phyloP scores from a whole-genome alignment of 345 rosid genomes.

The Gossypium sturtianum region DNA sequence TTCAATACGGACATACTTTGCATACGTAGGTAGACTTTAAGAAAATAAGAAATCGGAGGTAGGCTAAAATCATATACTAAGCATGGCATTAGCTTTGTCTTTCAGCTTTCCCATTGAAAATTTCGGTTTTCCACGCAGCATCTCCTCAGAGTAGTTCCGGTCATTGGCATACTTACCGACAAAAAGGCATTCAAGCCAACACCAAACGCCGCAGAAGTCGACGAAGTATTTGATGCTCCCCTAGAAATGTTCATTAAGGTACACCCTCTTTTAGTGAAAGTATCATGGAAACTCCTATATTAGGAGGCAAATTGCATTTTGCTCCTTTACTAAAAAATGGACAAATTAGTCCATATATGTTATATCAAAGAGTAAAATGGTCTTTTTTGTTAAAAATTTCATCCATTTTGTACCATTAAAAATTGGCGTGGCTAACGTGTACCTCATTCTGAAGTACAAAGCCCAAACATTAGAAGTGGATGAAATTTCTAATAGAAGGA shows the following conservation, averaged over 20 bases:
- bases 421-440: no score
- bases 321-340: no score
- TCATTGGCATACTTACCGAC: constrained; percentile 65
- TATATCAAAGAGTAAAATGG: no score
- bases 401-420: no score
- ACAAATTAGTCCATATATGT: no score
- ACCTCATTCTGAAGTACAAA: no score
- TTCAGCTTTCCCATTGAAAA: background rate
- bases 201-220: constrained; percentile 85
- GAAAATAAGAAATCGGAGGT: background rate
- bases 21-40: background rate
- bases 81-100: background rate
- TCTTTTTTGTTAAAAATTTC: no score
- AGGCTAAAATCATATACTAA: background rate
- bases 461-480: no score
- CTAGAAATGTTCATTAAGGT: constrained; percentile 75
- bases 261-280: no score
- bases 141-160: constrained; percentile 81
- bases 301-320: no score
- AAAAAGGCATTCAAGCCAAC: constrained; percentile 47
- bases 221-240: constrained; percentile 76
- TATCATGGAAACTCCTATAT: no score
- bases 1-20: background rate
- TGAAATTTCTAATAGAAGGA: no score
- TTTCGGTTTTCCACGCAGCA: constrained; percentile 49